These are phyloP conservation scores for Boletus reticuloceps DNA, from an alignment of 768 basidiomycete species.

Conservation along the genomic window DNA sequence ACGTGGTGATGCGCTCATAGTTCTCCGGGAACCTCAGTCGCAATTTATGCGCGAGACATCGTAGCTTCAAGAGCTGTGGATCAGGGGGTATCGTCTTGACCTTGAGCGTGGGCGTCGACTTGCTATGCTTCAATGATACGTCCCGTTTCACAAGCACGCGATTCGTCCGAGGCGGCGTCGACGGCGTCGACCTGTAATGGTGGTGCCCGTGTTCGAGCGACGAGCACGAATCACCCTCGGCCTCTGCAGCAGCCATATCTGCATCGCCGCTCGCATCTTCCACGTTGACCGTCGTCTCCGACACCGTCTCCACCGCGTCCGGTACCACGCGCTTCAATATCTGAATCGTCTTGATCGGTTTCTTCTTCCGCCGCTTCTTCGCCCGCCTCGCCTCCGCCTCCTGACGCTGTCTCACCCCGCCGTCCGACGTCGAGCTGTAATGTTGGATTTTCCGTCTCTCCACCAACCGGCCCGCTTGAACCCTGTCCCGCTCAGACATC, in stretches of 20 bases:
- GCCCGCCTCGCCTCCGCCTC: slow-evolving; percentile 40
- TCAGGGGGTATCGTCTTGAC: slow-evolving; percentile 42
- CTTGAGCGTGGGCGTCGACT: slow-evolving; percentile 47
- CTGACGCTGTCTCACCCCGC: slow-evolving; percentile 34
- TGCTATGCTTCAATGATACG: slow-evolving; percentile 37
- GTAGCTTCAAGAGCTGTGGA: slow-evolving; percentile 47
- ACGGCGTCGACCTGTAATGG: slow-evolving; percentile 26
- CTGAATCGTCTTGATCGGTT: slow-evolving; percentile 28
- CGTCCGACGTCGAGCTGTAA: slow-evolving; percentile 37
- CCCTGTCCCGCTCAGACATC: slow-evolving; percentile 63
- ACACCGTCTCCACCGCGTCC: slow-evolving; percentile 19
- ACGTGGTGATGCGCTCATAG: slow-evolving; percentile 28
- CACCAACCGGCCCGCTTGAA: slow-evolving; percentile 41
- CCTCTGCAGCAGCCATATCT: slow-evolving; percentile 16
- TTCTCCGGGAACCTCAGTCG: slow-evolving; percentile 58
- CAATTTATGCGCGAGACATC: slow-evolving; percentile 55
- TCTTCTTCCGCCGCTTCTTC: slow-evolving; percentile 39
- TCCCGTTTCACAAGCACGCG: slow-evolving; percentile 21
- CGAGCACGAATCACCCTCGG: slow-evolving; percentile 28
- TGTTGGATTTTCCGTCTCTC: slow-evolving; percentile 25
- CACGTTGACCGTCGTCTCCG: slow-evolving; percentile 21
- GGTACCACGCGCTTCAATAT: slow-evolving; percentile 23
- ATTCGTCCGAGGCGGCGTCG: slow-evolving; percentile 30
- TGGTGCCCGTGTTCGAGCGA: slow-evolving; percentile 23
- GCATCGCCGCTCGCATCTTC: slow-evolving; percentile 28